These are phyloP conservation scores for Prunus persica DNA, from an alignment of 306 rosid genomes.

Conservation along the genomic window DNA sequence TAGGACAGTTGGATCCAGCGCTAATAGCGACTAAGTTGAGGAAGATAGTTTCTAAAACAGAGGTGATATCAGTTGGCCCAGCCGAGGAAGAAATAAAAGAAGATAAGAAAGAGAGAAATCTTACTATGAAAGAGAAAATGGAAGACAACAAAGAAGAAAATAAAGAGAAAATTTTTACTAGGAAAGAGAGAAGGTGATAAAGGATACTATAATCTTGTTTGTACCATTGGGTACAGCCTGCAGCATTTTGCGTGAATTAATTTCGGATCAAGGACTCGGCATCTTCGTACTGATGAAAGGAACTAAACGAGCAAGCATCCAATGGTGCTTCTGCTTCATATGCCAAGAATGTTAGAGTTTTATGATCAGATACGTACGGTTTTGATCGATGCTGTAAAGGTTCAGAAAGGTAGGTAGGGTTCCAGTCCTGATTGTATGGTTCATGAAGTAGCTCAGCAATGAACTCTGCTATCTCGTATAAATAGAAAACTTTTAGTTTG, in stretches of 20 bases:
- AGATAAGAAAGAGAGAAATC: not conserved
- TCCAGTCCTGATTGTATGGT: constrained; percentile 28
- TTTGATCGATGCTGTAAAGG: too few species aligned
- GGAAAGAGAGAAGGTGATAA: not conserved
- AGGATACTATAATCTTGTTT: not conserved
- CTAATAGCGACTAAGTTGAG: not conserved
- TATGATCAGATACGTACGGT: not conserved
- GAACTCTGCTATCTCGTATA: too few species aligned
- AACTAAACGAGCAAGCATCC: not conserved
- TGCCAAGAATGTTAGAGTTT: not conserved
- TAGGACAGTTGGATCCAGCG: not conserved
- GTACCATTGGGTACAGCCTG: too few species aligned
- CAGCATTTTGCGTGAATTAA: too few species aligned
- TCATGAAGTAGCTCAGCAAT: constrained; percentile 7
- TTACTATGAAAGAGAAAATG: not conserved
- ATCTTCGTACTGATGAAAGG: not conserved
- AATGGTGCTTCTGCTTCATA: not conserved
- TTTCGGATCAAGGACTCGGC: too few species aligned
- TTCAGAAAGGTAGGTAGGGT: constrained; percentile 14
- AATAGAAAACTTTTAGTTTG: not conserved
- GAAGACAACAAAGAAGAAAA: not conserved
- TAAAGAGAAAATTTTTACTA: not conserved
- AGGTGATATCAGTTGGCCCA: not conserved
- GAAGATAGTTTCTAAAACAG: not conserved
- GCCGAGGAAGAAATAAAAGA: not conserved